phyloP scores from a whole-genome alignment of 2,329 filamentous ascomycete species.

The Xylariaceae sp. region DNA sequence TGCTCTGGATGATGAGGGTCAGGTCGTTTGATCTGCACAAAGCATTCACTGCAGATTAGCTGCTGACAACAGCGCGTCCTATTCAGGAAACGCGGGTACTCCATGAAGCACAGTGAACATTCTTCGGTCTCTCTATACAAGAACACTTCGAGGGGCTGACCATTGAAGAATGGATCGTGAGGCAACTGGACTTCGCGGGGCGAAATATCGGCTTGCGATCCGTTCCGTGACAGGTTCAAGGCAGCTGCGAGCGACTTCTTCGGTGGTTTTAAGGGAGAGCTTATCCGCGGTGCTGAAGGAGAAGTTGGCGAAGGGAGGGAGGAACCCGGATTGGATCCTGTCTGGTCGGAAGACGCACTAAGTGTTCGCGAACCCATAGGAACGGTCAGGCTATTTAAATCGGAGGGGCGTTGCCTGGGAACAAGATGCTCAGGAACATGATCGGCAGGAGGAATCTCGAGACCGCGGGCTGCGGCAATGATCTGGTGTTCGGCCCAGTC shows the following conservation, averaged over 20 bases:
- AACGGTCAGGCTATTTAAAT: conserved; percentile 69
- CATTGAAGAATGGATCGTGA: conserved; percentile 83
- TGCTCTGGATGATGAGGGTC: conserved; percentile 76
- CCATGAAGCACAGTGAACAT: conserved; percentile 95
- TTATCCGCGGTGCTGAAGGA: conserved; percentile 34
- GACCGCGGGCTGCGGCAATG: conserved; percentile 80
- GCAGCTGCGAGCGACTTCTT: conserved; percentile 86
- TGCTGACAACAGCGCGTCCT: conserved; percentile 94
- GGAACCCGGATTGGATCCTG: conserved; percentile 58
- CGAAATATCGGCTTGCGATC: conserved; percentile 64
- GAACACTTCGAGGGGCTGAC: conserved; percentile 88
- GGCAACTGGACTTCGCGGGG: conserved; percentile 78
- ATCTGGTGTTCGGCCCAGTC: conserved; percentile 94
- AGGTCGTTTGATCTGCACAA: conserved; percentile 89
- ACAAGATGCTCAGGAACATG: conserved; percentile 66
- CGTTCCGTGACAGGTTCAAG: conserved; percentile 70
- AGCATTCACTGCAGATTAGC: conserved; percentile 95
- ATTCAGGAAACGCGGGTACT: conserved; percentile 92
- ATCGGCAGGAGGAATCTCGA: conserved; percentile 79
- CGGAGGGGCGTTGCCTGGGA: conserved; percentile 47
- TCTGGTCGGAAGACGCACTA: conserved; percentile 71
- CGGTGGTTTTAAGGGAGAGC: conserved; percentile 69
- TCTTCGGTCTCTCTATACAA: conserved; percentile 88
- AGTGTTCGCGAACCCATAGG: conserved; percentile 74
- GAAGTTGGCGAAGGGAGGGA: conserved; percentile 55